Base-by-base conservation (phyloP, 2,329 filamentous ascomycete species). In the Fusarium albidum region DNA sequence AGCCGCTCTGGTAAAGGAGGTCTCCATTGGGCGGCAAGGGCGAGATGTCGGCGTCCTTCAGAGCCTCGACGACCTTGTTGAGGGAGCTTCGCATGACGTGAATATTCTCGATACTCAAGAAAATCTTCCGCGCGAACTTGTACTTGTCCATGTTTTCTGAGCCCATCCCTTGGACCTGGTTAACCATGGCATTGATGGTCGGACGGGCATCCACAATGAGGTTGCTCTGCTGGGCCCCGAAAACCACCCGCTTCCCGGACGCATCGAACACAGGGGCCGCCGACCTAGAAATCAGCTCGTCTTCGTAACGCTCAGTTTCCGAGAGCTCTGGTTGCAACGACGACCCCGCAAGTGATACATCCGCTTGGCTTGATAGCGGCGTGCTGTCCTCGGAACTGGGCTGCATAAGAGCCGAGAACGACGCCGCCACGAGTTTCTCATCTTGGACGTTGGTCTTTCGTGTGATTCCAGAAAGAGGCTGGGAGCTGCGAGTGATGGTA, bases 71-170 rank as follows among this genome's bases (percentile, higher is more conserved):
- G 15, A 99, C 90, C 63, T 89, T 94, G 64, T 89, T 88, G 28
- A 99, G 79, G 2, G 94, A 98, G 57, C 90, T 89, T 51, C 95
- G 85, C 95, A 99, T 99, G 57, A 97, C 92, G 69, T 99, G 95
- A 55, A 99, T 98, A 71, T 99, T 99, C 72, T 96, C 94, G 68
- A 99, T 99, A 58, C 91, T 95, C 49, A 99, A 82, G 69, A 96
- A 99, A 26, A 89, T 89, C 73, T 97, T 96, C 53, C 88, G 89
- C 13, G 92, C 92, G 67, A 93, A 94, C 57, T 89, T 91, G 77
- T 99, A 99, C 73, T 96, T 90, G 61, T 96, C 91, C 91, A 98
- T 97, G 68, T 97, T 96, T 74, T 99, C 95, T 1, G 94, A 96
- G 3, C 95, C 95, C 71, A 93, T 87, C 7, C 95, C 95, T 59